A percentile compares a stretch with the other conserved stretches of the same genome.
phyloP scores from a whole-genome alignment of 1,139 yeast genomes.

The Kazachstania sp. region DNA sequence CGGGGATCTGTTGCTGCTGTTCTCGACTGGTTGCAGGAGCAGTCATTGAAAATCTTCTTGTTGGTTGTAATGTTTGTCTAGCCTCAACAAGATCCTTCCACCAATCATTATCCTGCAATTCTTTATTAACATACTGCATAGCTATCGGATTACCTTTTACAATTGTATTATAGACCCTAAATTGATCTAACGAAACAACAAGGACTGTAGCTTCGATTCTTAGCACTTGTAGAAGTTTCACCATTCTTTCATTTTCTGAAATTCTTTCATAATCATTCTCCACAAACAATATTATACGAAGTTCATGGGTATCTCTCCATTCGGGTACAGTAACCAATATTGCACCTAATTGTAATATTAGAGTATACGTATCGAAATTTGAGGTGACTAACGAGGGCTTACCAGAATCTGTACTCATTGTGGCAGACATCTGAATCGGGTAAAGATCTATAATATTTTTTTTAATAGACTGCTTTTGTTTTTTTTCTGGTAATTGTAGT shows the following conservation, averaged over 20 bases:
- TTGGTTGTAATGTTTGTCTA: constrained; percentile 35
- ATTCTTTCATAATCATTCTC: constrained; percentile 61
- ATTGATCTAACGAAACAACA: constrained; percentile 60
- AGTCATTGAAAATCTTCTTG: constrained; percentile 23
- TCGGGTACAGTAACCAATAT: constrained; percentile 85
- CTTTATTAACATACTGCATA: constrained; percentile 31
- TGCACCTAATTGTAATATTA: constrained; percentile 87
- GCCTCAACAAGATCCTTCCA: constrained; percentile 61
- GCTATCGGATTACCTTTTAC: constrained; percentile 49
- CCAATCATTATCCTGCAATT: constrained; percentile 42
- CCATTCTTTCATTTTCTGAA: constrained; percentile 58
- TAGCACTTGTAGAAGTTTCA: constrained; percentile 56
- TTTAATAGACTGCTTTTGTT: constrained; percentile 19
- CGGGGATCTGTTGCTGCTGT: constrained; percentile 10
- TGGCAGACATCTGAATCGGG: constrained; percentile 94
- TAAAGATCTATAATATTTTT: constrained; percentile 71
- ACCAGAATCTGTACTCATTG: constrained; percentile 55
- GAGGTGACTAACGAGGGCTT: constrained; percentile 55
- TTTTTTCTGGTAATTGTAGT: constrained; percentile 46
- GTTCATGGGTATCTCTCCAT: constrained; percentile 68
- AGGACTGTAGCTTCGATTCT: constrained; percentile 74
- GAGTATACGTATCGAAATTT: constrained; percentile 88
- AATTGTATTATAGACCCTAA: constrained; percentile 63
- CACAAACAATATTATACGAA: constrained; percentile 84
- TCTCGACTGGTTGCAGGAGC: constrained; percentile 1